These are phyloP conservation scores for Boechera stricta DNA, from an alignment of 345 rosid species.

Conservation along the genomic window DNA sequence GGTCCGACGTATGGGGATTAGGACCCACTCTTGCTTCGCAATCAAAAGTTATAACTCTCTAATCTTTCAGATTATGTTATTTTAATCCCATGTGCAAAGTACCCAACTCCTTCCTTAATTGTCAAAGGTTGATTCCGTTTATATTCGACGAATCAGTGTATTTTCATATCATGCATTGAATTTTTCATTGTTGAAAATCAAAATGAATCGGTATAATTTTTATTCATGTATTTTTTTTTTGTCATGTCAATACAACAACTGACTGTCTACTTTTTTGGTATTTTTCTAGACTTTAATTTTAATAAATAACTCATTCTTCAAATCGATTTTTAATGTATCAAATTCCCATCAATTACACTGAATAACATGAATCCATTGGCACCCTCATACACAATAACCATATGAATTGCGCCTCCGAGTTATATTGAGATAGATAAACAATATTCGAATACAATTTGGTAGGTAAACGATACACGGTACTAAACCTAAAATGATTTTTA, in stretches of 20 bases:
- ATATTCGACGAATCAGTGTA: conserved; percentile 15
- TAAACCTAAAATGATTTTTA: too few species aligned
- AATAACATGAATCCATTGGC: neutral
- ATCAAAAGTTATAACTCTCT: neutral
- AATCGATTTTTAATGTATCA: too few species aligned
- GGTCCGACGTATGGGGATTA: conserved; percentile 6
- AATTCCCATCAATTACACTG: neutral
- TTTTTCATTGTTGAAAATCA: conserved; percentile 3
- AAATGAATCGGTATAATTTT: neutral
- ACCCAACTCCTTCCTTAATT: conserved; percentile 20
- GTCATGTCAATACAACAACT: conserved; percentile 7
- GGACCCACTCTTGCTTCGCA: conserved; percentile 32
- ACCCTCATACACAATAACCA: neutral
- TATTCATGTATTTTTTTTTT: neutral
- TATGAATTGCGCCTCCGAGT: neutral
- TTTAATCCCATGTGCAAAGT: conserved; percentile 40
- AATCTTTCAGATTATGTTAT: conserved; percentile 23
- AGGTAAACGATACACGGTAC: too few species aligned
- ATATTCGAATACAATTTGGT: too few species aligned
- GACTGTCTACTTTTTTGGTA: neutral
- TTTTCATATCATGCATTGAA: neutral
- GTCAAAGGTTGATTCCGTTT: conserved; percentile 38
- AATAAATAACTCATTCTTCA: neutral
- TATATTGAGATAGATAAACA: too few species aligned
- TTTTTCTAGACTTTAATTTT: neutral